Evolutionary conservation across 139 green algal genomes (phyloP).

Genomic region (Chlamydomonas sp.): DNA sequence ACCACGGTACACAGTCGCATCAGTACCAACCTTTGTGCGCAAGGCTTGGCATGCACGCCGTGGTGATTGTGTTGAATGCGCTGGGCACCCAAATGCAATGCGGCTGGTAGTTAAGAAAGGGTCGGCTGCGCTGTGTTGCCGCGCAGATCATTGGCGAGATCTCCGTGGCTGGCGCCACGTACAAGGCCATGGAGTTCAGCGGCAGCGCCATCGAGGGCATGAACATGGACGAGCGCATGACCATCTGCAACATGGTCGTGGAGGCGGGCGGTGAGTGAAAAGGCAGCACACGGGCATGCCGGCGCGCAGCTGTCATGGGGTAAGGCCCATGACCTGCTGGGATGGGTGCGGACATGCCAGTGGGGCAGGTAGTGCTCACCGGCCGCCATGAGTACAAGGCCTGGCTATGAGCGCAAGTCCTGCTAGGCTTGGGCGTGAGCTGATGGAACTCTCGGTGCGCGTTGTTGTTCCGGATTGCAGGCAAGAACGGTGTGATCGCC

Average conservation of each 20-base stretch:
- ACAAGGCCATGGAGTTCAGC: constrained; percentile 93
- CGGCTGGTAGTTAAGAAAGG: too few relatives aligned
- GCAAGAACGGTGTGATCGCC: constrained; percentile 83
- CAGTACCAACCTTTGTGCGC: too few relatives aligned
- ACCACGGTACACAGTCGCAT: too few relatives aligned
- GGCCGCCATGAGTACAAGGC: too few relatives aligned
- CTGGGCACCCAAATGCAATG: neutral
- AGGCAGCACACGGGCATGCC: too few relatives aligned
- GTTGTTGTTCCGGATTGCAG: constrained; percentile 10
- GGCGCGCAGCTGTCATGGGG: neutral
- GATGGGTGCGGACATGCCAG: neutral
- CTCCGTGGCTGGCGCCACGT: constrained; percentile 78
- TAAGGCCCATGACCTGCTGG: neutral
- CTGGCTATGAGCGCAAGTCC: too few relatives aligned
- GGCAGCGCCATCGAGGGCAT: constrained; percentile 85
- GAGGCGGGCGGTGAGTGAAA: constrained; percentile 77
- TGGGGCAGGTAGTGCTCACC: neutral
- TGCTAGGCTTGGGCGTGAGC: too few relatives aligned
- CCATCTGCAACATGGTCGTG: constrained; percentile 98
- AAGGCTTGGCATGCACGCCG: too few relatives aligned
- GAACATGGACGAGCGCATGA: constrained; percentile 99
- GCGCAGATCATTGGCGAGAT: constrained; percentile 97
- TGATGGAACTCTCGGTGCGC: too few relatives aligned
- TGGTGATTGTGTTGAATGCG: neutral
- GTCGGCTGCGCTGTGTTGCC: constrained; percentile 4